phyloP scores from a whole-genome alignment of 2,329 filamentous ascomycete genomes.

The Exophiala calicioides region DNA sequence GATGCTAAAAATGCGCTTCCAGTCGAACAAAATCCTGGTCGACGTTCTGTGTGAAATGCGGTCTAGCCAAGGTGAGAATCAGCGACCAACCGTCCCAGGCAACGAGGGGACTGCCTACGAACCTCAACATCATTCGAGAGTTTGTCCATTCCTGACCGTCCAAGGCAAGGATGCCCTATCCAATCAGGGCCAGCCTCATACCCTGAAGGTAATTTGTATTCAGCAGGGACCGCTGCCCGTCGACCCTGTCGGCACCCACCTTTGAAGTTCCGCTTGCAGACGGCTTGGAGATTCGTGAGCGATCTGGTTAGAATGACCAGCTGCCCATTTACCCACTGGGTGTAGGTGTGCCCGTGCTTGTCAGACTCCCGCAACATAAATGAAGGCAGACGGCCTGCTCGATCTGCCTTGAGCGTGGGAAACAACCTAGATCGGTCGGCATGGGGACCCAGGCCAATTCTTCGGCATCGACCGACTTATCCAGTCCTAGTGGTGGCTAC shows the following conservation, averaged over 20 bases:
- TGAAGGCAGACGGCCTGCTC: conserved; percentile 16
- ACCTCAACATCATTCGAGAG: conserved; percentile 17
- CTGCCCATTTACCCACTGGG: conserved; percentile 8
- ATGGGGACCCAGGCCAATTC: not conserved
- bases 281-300: conserved; percentile 10
- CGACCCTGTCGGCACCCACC: conserved; percentile 2
- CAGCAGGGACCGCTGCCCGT: not conserved
- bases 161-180: conserved; percentile 12
- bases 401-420: conserved; percentile 16
- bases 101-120: no score
- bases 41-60: conserved; percentile 12
- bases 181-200: conserved; percentile 16
- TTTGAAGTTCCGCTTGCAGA: conserved; percentile 16
- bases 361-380: conserved; percentile 18
- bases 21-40: conserved; percentile 12
- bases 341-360: conserved; percentile 19
- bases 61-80: no score
- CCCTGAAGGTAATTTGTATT: not conserved
- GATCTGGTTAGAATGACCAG: conserved; percentile 13
- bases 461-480: conserved; percentile 6
- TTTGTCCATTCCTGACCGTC: conserved; percentile 11
- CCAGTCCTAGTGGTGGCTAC: conserved; percentile 11
- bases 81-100: no score
- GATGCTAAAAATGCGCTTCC: conserved; percentile 45
- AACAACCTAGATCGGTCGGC: conserved; percentile 31